Conservation (phyloP, 2,329 filamentous ascomycete genomes). For the Neopestalotiopsis clavispora region DNA sequence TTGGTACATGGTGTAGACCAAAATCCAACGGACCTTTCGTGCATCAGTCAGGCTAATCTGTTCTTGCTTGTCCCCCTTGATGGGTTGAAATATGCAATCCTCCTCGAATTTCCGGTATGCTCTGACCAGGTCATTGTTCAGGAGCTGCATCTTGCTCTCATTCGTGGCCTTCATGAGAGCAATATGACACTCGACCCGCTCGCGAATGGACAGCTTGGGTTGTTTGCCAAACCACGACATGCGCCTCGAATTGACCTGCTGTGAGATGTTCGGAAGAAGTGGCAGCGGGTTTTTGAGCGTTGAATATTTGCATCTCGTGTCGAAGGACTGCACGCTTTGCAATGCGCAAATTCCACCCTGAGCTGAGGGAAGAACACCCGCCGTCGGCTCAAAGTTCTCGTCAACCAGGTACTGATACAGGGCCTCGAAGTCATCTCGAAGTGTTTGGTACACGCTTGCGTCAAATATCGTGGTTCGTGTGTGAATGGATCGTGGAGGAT, state of each 20-base stretch:
- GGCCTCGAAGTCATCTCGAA: conserved; percentile 73
- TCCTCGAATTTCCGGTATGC: conserved; percentile 76
- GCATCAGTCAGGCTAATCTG: conserved; percentile 68
- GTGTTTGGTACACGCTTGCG: conserved; percentile 60
- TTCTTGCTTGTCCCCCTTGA: conserved; percentile 59
- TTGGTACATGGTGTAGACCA: conserved; percentile 76
- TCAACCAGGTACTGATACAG: conserved; percentile 77
- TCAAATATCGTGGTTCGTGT: conserved; percentile 54
- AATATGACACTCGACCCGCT: conserved; percentile 54
- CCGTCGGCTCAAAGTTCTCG: conserved; percentile 52
- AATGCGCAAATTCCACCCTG: conserved; percentile 73
- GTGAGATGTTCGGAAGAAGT: conserved; percentile 59
- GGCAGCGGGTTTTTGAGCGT: conserved; percentile 71
- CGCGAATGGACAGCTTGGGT: conserved; percentile 51
- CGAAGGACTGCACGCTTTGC: conserved; percentile 71
- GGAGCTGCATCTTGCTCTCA: conserved; percentile 38
- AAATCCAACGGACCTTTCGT: conserved; percentile 78
- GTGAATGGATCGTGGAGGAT: conserved; percentile 62
- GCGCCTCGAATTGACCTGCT: conserved; percentile 31
- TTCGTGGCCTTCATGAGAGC: conserved; percentile 60
- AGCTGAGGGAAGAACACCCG: conserved; percentile 57
- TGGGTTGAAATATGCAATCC: conserved; percentile 52
- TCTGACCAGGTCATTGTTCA: conserved; percentile 63
- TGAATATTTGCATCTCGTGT: conserved; percentile 61
- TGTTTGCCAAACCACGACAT: conserved; percentile 47